Evolutionary conservation across 352 stramenopile genomes (phyloP).

Genomic region (Globisporangium mamillatum): DNA sequence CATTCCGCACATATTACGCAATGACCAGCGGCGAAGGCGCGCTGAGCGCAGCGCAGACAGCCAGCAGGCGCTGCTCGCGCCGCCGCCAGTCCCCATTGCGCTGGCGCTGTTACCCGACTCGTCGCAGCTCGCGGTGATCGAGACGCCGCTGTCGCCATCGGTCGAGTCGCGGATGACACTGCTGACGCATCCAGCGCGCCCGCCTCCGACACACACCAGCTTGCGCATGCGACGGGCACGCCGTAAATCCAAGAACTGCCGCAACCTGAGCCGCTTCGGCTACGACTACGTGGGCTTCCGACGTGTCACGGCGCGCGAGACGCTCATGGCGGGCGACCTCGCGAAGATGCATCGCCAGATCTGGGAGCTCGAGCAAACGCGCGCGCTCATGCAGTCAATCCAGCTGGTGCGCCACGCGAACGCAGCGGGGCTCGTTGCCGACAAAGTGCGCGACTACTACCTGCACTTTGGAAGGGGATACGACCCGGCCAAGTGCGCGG

Average conservation of each 20-base stretch:
- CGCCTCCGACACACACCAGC: not conserved
- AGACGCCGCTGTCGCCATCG: not conserved
- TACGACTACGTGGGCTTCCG: constrained; percentile 31
- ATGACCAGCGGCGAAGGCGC: constrained; percentile 11
- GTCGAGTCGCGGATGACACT: not conserved
- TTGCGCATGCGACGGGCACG: constrained; percentile 10
- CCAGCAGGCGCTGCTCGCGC: not conserved
- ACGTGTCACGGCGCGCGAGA: constrained; percentile 28
- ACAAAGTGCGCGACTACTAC: constrained; percentile 53
- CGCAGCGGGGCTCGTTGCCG: constrained; percentile 29
- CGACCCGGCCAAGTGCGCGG: constrained; percentile 24
- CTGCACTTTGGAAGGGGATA: constrained; percentile 42
- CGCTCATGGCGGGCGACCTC: constrained; percentile 29
- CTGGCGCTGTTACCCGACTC: constrained; percentile 14
- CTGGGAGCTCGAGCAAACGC: constrained; percentile 39
- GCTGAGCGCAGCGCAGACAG: not conserved
- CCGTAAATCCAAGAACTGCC: constrained; percentile 45
- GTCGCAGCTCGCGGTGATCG: constrained; percentile 16
- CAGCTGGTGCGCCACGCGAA: constrained; percentile 44
- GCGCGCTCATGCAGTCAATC: constrained; percentile 40
- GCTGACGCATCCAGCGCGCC: not conserved
- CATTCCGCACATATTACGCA: constrained; percentile 29
- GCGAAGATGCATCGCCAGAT: constrained; percentile 37
- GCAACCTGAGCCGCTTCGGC: constrained; percentile 31
- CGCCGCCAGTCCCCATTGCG: constrained; percentile 1